Conservation (phyloP, 2,329 filamentous ascomycete genomes). For the Penicillium decumbens region DNA sequence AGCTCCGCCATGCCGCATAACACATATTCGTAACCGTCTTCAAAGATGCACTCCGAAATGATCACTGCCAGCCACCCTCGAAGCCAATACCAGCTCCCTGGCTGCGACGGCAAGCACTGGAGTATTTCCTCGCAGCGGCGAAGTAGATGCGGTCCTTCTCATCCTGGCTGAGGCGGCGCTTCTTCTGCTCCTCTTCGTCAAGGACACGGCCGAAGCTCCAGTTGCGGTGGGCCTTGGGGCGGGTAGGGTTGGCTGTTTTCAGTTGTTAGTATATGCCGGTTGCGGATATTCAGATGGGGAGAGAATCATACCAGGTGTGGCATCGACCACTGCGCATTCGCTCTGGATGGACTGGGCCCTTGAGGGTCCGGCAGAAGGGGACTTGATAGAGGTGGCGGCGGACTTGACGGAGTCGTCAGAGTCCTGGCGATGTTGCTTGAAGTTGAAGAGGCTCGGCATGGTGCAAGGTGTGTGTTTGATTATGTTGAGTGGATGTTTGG, state of each 20-base stretch:
- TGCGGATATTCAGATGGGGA: not conserved
- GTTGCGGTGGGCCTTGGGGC: not conserved
- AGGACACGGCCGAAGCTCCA: slow-evolving; percentile 4
- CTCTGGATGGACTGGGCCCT: not conserved
- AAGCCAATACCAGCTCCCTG: slow-evolving; percentile 5
- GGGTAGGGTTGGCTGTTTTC: not conserved
- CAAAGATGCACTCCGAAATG: not conserved
- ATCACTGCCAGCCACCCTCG: slow-evolving; percentile 5
- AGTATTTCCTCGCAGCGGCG: slow-evolving; percentile 5
- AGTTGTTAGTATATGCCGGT: not conserved
- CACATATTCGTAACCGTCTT: not conserved
- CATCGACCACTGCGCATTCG: not conserved
- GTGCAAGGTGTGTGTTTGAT: not conserved
- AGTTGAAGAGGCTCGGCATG: not conserved
- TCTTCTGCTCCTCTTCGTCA: not conserved
- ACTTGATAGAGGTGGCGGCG: not conserved
- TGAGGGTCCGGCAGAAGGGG: not conserved
- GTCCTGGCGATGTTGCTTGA: not conserved
- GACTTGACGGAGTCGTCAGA: not conserved
- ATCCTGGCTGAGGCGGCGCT: slow-evolving; percentile 1
- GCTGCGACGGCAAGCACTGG: not conserved
- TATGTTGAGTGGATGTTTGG: not conserved
- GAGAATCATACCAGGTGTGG: not conserved
- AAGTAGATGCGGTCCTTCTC: slow-evolving; percentile 4
- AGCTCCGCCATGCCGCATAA: not conserved